phyloP scores from a whole-genome alignment of 2,329 filamentous ascomycete genomes.

The Fusarium acutatum region DNA sequence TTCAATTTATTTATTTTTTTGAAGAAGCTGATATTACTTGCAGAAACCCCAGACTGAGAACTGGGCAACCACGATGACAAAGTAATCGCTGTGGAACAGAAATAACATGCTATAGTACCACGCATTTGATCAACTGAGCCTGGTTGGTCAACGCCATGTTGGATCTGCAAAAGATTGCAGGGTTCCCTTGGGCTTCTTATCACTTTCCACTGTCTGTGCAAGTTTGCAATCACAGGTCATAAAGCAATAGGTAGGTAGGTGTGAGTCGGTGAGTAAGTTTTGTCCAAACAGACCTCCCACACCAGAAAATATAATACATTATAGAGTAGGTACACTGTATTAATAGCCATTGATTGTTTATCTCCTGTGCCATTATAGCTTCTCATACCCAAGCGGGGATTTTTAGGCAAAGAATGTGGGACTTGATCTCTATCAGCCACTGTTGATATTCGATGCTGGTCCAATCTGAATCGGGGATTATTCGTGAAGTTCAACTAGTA shows the following conservation, averaged over 20 bases:
- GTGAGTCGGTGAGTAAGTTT: background rate
- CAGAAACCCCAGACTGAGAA: background rate
- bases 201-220: background rate
- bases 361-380: background rate
- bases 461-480: slow-evolving; percentile 11
- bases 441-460: background rate
- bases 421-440: background rate
- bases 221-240: background rate
- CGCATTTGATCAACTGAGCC: background rate
- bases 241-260: background rate
- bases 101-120: background rate
- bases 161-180: background rate
- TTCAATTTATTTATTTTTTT: background rate
- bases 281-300: background rate
- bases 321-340: background rate
- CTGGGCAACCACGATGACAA: background rate
- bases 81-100: background rate
- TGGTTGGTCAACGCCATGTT: background rate
- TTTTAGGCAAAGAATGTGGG: slow-evolving; percentile 1
- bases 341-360: background rate
- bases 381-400: background rate
- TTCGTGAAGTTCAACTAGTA: slow-evolving; percentile 12
- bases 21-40: background rate
- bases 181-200: background rate
- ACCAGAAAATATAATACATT: background rate